A percentile compares a stretch with the other conserved stretches of the same genome.
Conservation (phyloP, 371 early-diverging fungal species). For the Amoeboradix gromovi region DNA sequence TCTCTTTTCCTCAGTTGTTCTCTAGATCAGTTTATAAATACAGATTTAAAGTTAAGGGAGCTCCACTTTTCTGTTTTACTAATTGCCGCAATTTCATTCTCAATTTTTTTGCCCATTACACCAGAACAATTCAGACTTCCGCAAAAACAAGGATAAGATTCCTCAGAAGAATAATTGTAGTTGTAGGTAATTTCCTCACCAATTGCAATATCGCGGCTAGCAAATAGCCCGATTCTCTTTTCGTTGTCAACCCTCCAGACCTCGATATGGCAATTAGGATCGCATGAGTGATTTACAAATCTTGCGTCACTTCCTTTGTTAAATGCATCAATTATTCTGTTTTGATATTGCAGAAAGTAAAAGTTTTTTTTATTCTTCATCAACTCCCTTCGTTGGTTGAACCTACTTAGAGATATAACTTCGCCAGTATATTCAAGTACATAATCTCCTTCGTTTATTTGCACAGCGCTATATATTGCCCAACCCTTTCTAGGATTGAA, state of each 20-base stretch:
- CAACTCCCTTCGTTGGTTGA: slow-evolving; percentile 36
- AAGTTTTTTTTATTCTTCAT: slow-evolving; percentile 34
- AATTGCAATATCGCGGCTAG: slow-evolving; percentile 32
- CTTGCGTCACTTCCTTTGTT: slow-evolving; percentile 39
- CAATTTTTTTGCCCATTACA: slow-evolving; percentile 1
- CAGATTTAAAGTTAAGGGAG: too few relatives aligned
- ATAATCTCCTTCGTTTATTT: slow-evolving; percentile 25
- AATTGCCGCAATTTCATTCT: too few relatives aligned
- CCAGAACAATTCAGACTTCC: slow-evolving; percentile 37
- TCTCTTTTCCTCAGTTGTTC: too few relatives aligned
- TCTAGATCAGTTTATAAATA: too few relatives aligned
- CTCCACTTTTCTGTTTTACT: too few relatives aligned
- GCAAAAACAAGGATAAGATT: slow-evolving; percentile 24
- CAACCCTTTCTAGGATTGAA: background rate
- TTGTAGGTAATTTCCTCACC: slow-evolving; percentile 52
- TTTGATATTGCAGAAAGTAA: slow-evolving; percentile 46
- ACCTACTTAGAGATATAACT: slow-evolving; percentile 33
- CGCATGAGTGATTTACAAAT: slow-evolving; percentile 45
- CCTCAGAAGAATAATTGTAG: slow-evolving; percentile 34
- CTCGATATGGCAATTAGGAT: slow-evolving; percentile 71
- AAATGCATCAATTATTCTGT: slow-evolving; percentile 46
- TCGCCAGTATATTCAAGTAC: slow-evolving; percentile 69
- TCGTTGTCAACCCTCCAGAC: slow-evolving; percentile 49
- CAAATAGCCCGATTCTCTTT: slow-evolving; percentile 41
- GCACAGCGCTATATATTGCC: background rate